phyloP scores from a whole-genome alignment of 257 asterid genomes.

The Agastache rugosa region DNA sequence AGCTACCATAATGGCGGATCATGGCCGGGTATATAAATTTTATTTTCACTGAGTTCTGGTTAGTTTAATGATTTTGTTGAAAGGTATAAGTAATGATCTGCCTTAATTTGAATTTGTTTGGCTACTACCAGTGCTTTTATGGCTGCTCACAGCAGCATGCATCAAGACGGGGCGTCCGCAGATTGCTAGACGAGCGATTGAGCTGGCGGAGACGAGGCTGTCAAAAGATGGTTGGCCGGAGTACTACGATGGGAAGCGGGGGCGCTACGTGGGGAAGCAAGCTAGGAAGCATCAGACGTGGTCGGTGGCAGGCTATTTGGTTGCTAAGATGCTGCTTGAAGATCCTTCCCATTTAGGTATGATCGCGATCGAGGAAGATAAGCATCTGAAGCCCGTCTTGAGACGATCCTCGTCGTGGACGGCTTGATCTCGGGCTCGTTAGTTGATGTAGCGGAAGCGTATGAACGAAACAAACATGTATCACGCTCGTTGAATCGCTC shows the following conservation, averaged over 20 bases:
- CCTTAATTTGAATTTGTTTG: background rate
- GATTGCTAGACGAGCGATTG: conserved; percentile 55
- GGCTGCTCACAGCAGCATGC: conserved; percentile 65
- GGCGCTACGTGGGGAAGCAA: conserved; percentile 56
- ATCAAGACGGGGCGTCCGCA: conserved; percentile 62
- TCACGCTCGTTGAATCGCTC: background rate
- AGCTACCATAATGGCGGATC: conserved; percentile 67
- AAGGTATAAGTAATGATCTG: background rate
- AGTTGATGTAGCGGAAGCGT: background rate
- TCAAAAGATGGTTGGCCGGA: conserved; percentile 59
- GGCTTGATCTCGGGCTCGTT: conserved; percentile 12
- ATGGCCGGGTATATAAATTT: conserved; percentile 48
- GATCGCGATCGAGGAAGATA: conserved; percentile 59
- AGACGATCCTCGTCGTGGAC: conserved; percentile 54
- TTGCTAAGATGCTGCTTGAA: conserved; percentile 60
- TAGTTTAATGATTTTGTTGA: too few species aligned
- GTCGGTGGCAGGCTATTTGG: conserved; percentile 61
- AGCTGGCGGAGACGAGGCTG: conserved; percentile 54
- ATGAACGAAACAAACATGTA: background rate
- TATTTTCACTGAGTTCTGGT: too few species aligned
- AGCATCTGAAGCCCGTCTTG: conserved; percentile 50
- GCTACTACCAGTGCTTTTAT: conserved; percentile 45
- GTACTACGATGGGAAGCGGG: conserved; percentile 58
- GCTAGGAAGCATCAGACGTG: conserved; percentile 60
- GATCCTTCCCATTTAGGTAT: conserved; percentile 66